Base-by-base conservation (phyloP, 768 basidiomycete genomes). In the Tulasnella sp. region DNA sequence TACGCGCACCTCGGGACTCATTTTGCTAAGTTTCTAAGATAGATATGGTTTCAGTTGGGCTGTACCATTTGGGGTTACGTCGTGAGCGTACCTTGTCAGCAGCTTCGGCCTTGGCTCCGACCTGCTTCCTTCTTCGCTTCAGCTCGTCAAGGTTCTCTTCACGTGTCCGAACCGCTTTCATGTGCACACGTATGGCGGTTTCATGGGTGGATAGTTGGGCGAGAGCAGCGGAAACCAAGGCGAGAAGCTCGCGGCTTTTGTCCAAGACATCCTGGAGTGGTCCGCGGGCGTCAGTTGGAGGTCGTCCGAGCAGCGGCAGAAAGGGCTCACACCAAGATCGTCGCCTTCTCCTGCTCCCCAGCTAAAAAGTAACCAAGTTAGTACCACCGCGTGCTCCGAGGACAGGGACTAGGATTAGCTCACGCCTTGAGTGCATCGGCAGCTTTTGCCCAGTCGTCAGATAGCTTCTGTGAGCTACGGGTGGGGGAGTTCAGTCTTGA, bases 71-170 rank as follows among this genome's bases (percentile, higher is more conserved):
- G 38, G 38, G 24, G 27, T 9, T 31, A 27, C 27, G 18, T 6
- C 73, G 21, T 4, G 21, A 14, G 21, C 76, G 31, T 31, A 77
- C 76, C 76, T 89, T 93, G 82, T 97, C 95, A 2, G 94, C 95
- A 24, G 89, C 85, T 77, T 97, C 96, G 0, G 95, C 93, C 81
- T 92, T 92, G 36, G 88, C 85, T 14, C 87, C 88, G 7, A 96
- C 87, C 14, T 87, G 87, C 81, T 91, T 91, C 75, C 95, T 88
- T 24, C 92, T 89, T 19, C 91, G 89, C 82, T 91, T 92, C 19
- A 95, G 85, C 4, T 93, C 92, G 77, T 94, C 94, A 2, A 98
- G 88, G 3, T 86, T 87, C 84, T 98, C 96, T 84, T 98, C 96
- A 9, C 92, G 88, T 12, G 94, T 91, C 42, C 96, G 91, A 75